Base-by-base conservation (phyloP, 129 eudicot genomes). In the Ambrosia trifida region DNA sequence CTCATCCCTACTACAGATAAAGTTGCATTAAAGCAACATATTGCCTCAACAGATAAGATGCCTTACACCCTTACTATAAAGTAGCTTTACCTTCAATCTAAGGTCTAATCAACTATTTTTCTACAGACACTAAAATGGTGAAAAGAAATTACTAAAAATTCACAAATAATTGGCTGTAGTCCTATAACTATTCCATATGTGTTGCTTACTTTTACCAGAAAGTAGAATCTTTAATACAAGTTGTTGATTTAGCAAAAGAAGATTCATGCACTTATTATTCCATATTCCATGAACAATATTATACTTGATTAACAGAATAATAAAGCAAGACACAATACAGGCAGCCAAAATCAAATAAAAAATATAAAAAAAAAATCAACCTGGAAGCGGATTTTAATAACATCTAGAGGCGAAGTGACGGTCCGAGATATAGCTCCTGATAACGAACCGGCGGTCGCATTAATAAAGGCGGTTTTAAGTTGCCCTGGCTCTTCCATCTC, bases 351-450 rank as follows among this genome's bases (percentile, higher is more conserved):
- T 16, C 41, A 12, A 30, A 58, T n/a, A 16, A 72, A 9, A 45
- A 67, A 16, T 2, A 0, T 1, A 4, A 46, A 0, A 3, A 4
- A 46, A 59, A 69, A 69, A 1, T 11, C 17, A 8, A 94, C 98
- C 98, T 94, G 98, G 52, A 94, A 94, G 71, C 98, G 79, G 54
- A 94, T 94, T 83, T 93, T 93, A 38, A 93, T 93, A 47, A 93
- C 98, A 80, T 93, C 98, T 18, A 93, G 78, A 1, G 98, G 98
- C 2, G 96, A 93, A 3, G 98, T 93, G 13, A 93, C 84, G 4
- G 98, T 93, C 36, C 98, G 87, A 1, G 98, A 93, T 24, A 93
- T 75, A 52, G 81, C 96, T 64, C 98, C 98, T n/a, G 98, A 87
- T 44, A 87, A 75, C 36, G 96, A 88, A 61, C 98, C 98, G 4